Base-by-base conservation (phyloP, 176 grass and related monocot species). In the Cenchrus americanus region DNA sequence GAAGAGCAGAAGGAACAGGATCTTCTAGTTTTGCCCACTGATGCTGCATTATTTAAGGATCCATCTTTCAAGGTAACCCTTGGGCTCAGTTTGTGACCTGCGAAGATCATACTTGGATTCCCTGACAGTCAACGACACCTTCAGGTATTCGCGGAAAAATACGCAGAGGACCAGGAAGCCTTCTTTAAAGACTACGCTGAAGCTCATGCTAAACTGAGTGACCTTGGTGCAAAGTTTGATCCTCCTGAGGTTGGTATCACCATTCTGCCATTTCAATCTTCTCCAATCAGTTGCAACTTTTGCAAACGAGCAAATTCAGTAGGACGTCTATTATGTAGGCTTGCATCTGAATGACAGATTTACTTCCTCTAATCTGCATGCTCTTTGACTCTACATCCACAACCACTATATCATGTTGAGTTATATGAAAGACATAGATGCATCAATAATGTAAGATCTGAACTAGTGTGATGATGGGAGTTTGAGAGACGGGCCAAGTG, bases 171-270 rank as follows among this genome's bases (percentile, higher is more conserved):
- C 40, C 87, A 94, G 68, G 96, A 86, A 15, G 87, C 85, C 64
- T 98, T 98, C 76, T 98, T 98, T 52, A 92, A 92, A 61, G 96
- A 98, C 62, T 98, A 98, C 48, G 93, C 93, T 44, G 91, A 95
- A 82, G 93, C 96, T 80, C 96, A 98, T 92, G 96, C 93, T 77
- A 98, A 98, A 86, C 83, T 98, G 19, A 98, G 96, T 77, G 83
- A 98, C 59, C 87, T 94, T 17, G 96, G 96, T 46, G 77, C 96
- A 76, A 92, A 93, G 86, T 98, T 92, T 67, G 89, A 98, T 86
- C 93, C 96, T 74, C 91, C 96, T 66, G 93, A 95, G 91, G 96
- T 94, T 53, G 76, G 44, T 64, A 43, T 37, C 43, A 18, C 73
- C 43, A 55, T 44, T 50, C 70, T 53, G 70, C 10, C 44, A 65